Evolutionary conservation across 345 rosid species (phyloP), one percentile per base, ranked within the genome.

Genomic region (Lumnitzera racemosa): DNA sequence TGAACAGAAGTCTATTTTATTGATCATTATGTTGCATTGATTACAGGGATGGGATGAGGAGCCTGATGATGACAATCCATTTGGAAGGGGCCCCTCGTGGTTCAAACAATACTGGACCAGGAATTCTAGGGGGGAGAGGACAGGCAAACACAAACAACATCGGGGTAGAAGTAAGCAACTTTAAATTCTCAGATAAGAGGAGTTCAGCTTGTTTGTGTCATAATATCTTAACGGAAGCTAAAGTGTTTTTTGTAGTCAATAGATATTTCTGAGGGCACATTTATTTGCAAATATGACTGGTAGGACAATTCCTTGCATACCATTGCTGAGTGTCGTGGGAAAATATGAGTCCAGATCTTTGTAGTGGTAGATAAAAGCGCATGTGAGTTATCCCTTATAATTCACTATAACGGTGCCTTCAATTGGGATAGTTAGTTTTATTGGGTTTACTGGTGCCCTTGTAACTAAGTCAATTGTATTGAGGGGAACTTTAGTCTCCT

Each of bases 151-250:
- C 53, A 77, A 80, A 43, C 68, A 63, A 20, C 66, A 25, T 47
- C 49, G 63, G 65, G 73, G 79, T 62, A 70, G 68, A 82, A 82
- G 98, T 89, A 85, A 83, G 89, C 23, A 60, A 15, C 51, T n/a
- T 14, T 25, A 4, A 47, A 48, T 17, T 16, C 59, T 50, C 53
- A 29, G 16, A 20, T 11, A 52, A 3, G 5, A 24, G 17, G 31
- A 50, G 16, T n/a, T 14, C 3, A 50, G 3, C 53, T 6, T 50
- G n/a, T 50, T 6, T 13, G 11, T 36, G 43, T 7, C 43, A 36
- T 36, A 36, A 9, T 4, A 9, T 36, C 43, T 36, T 36, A 1
- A 36, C 5, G 43, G 43, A 36, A 36, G 7, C 43, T 36, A 36
- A 36, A 36, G 10, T 36, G 24, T 23, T 15, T 49, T 49, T 61